Conservation (phyloP, 345 rosid species). For the Eutrema japonicum region DNA sequence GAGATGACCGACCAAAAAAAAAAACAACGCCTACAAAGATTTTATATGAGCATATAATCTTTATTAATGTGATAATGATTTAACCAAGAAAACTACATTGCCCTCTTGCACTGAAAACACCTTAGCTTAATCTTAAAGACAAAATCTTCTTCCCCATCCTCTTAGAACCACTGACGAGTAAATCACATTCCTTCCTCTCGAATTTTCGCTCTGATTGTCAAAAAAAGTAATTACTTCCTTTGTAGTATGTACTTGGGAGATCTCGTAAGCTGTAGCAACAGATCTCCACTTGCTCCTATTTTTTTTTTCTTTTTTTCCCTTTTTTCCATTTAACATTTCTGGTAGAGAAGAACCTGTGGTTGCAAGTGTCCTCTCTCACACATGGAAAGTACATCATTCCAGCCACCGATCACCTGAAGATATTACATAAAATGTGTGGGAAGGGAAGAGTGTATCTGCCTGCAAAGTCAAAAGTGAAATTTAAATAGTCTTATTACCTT, state of each 20-base stretch:
- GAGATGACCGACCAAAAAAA: not conserved
- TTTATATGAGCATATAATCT: conserved; percentile 33
- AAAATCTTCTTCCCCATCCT: conserved; percentile 18
- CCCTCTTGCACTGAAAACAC: conserved; percentile 1
- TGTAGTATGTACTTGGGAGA: conserved; percentile 39
- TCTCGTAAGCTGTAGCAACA: conserved; percentile 29
- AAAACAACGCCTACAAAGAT: not conserved
- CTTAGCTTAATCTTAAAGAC: not conserved
- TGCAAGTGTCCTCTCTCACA: conserved; percentile 93
- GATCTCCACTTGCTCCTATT: conserved; percentile 22
- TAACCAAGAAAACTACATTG: not conserved
- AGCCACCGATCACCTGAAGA: conserved; percentile 78
- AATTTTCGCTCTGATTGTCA: conserved; percentile 24
- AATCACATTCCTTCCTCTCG: not conserved
- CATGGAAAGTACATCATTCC: conserved; percentile 80
- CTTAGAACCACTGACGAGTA: not conserved
- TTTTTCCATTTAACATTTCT: conserved; percentile 59
- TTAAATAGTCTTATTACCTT: conserved; percentile 57
- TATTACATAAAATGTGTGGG: conserved; percentile 28
- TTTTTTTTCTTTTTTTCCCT: not conserved
- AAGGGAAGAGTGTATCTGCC: not conserved
- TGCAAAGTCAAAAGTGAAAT: not conserved
- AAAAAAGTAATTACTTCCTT: conserved; percentile 40
- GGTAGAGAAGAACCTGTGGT: conserved; percentile 94
- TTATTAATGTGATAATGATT: conserved; percentile 5